Base-by-base conservation (phyloP, 768 basidiomycete species). In the Boletus rubroflammeus region DNA sequence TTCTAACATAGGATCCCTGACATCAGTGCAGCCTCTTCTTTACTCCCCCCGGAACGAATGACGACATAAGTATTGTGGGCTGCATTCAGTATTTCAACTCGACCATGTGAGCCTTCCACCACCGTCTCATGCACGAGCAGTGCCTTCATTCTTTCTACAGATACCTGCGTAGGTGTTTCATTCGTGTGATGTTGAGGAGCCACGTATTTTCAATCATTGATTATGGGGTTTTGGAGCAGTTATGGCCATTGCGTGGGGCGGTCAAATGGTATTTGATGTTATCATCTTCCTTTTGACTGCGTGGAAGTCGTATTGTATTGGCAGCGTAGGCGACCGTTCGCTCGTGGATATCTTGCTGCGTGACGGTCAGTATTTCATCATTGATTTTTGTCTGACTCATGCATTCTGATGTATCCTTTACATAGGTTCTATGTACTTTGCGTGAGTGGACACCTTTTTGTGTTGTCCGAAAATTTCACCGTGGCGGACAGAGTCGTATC, bases 341-440 rank as follows among this genome's bases (percentile, higher is more conserved):
- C n/a, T n/a, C n/a, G n/a, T n/a, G n/a, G n/a, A n/a, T n/a, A n/a
- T n/a, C n/a, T n/a, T n/a, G n/a, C n/a, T n/a, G n/a, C n/a, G n/a
- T n/a, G n/a, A n/a, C n/a, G n/a, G n/a, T n/a, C n/a, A n/a, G n/a
- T n/a, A n/a, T n/a, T n/a, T n/a, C n/a, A n/a, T n/a, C n/a, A n/a
- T n/a, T n/a, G n/a, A n/a, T n/a, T n/a, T n/a, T n/a, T n/a, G 19
- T 47, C 19, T 14, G 8, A 31, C 31, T n/a, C 6, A 23, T 5
- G 15, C 25, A 9, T 45, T 19, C 43, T 55, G 25, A 60, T 6
- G 8, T 26, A 17, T 32, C 13, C 3, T 36, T 3, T 13, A 10
- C 19, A 3, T 23, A 64, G 63, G 63, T 29, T 32, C 55, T 10
- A 43, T 58, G 31, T 64, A 64, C 26, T 62, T 62, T 52, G 61